Evolutionary conservation across 345 rosid genomes (phyloP).

Genomic region (Punica granatum): DNA sequence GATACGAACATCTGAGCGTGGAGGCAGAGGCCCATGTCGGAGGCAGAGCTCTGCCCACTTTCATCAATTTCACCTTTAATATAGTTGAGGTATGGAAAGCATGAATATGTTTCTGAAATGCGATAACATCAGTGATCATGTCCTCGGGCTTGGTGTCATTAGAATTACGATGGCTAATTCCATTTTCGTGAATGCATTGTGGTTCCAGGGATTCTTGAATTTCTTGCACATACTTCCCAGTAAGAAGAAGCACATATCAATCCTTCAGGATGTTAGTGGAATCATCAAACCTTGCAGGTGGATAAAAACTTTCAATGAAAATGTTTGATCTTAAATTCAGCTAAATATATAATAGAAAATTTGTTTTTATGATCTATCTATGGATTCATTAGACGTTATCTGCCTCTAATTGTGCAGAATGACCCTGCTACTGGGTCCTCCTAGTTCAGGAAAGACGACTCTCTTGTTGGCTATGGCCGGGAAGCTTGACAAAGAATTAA

Average conservation of each 20-base stretch:
- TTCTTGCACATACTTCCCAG: conserved; percentile 16
- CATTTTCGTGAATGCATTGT: neutral
- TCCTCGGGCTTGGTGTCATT: no score
- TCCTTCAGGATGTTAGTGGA: conserved; percentile 34
- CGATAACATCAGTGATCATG: no score
- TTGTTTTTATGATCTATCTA: no score
- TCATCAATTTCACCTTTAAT: conserved; percentile 37
- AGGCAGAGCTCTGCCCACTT: conserved; percentile 58
- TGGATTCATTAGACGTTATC: no score
- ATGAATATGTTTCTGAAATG: neutral
- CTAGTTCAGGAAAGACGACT: conserved; percentile 5
- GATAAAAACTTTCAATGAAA: neutral
- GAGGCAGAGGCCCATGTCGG: conserved; percentile 60
- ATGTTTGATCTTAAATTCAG: neutral
- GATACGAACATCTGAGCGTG: conserved; percentile 39
- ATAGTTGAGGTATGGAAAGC: conserved; percentile 41
- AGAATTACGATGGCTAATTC: no score
- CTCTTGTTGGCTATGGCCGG: conserved; percentile 7
- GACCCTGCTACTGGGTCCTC: conserved; percentile 23
- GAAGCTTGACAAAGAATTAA: conserved; percentile 2
- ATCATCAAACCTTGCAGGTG: conserved; percentile 36
- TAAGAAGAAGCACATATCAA: conserved; percentile 24
- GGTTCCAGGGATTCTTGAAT: conserved; percentile 16
- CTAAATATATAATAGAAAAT: neutral
- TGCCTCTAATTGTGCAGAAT: conserved; percentile 7